Evolutionary conservation across 306 rosid species (phyloP).

Genomic region (Cucurbita maxima): DNA sequence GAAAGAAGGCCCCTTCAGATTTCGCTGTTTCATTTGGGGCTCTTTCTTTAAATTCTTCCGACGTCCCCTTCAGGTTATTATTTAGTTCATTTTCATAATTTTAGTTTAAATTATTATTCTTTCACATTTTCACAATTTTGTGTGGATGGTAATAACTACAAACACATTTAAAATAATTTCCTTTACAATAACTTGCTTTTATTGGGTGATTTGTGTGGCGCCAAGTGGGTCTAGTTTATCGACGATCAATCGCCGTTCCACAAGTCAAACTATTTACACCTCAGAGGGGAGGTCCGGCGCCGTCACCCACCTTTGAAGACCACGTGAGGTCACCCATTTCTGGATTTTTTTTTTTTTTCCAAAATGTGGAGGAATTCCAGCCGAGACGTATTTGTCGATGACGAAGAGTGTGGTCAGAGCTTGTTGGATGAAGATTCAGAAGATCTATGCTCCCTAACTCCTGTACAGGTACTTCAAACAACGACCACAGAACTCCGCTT

Average conservation of each 20-base stretch:
- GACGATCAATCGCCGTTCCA: background rate
- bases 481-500: background rate
- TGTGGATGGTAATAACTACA: too few relatives aligned
- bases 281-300: too few relatives aligned
- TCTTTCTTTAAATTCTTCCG: too few relatives aligned
- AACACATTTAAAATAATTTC: too few relatives aligned
- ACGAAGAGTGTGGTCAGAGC: slow-evolving; percentile 38
- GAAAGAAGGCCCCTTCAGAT: background rate
- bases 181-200: background rate
- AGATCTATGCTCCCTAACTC: slow-evolving; percentile 44
- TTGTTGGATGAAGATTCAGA: slow-evolving; percentile 54
- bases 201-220: background rate
- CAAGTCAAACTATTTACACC: background rate
- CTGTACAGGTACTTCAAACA: slow-evolving; percentile 49
- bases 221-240: too few relatives aligned
- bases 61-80: background rate
- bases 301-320: background rate
- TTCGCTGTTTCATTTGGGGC: background rate
- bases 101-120: too few relatives aligned
- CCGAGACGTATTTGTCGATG: slow-evolving; percentile 19
- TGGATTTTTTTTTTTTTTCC: slow-evolving; percentile 1
- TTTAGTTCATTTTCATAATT: too few relatives aligned
- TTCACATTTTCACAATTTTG: too few relatives aligned
- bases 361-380: slow-evolving; percentile 48
- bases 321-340: background rate